Evolutionary conservation across 495 filamentous ascomycete species (phyloP), one percentile per base, ranked within the genome.

Genomic region (Hypoxylon rickii): DNA sequence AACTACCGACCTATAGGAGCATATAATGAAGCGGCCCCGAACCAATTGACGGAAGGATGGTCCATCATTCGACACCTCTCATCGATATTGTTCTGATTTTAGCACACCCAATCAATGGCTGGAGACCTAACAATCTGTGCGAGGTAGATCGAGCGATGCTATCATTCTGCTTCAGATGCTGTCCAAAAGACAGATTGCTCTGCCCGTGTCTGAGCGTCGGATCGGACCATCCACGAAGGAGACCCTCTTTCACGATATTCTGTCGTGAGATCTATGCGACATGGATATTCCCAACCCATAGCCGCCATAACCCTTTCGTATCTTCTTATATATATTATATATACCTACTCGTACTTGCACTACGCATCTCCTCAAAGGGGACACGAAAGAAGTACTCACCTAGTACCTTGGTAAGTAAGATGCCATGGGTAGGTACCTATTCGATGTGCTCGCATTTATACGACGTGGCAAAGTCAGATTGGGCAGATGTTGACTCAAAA

Each of bases 401-500:
- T n/a, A n/a, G n/a, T n/a, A n/a, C n/a, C n/a, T n/a, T n/a, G n/a
- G n/a, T n/a, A n/a, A n/a, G n/a, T n/a, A n/a, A n/a, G n/a, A n/a
- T n/a, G n/a, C n/a, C n/a, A n/a, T n/a, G n/a, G n/a, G n/a, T n/a
- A n/a, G n/a, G n/a, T n/a, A n/a, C 26, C 5, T 5, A 31, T 31
- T 31, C 11, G 26, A 31, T 5, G 26, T 31, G 11, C 11, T 5
- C 10, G 32, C 32, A 12, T 37, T 37, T 12, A 15, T 18, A 47
- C 36, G 26, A 47, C 51, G 51, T 46, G 41, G 29, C 42, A 48
- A 21, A 36, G 48, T 3, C 22, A 40, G 21, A 50, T 33, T 50
- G 32, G 44, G 42, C 38, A 31, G 16, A 32, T 16, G 16, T 12
- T 21, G n/a, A n/a, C n/a, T n/a, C n/a, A n/a, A n/a, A n/a, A n/a